phyloP scores from a whole-genome alignment of 495 filamentous ascomycete species.

The Physcia stellaris region DNA sequence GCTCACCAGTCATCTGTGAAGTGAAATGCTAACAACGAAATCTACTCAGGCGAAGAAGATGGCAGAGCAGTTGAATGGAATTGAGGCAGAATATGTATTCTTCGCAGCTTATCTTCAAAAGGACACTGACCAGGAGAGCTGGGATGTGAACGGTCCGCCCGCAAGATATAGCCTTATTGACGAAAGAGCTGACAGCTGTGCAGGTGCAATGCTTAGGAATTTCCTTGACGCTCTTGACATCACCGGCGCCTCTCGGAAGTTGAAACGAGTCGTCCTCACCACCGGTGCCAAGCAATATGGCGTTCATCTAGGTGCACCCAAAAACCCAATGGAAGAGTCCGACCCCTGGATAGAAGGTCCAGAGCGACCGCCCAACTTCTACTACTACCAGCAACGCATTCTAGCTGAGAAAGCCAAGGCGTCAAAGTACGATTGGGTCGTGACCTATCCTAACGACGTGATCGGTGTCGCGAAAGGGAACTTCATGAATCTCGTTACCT shows the following conservation, averaged over 20 bases:
- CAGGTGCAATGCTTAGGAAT: conserved; percentile 34
- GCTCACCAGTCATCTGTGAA: no score
- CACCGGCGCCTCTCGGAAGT: conserved; percentile 24
- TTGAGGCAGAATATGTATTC: conserved; percentile 33
- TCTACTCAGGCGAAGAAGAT: conserved; percentile 29
- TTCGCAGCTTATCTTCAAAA: conserved; percentile 35
- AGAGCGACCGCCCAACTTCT: conserved; percentile 23
- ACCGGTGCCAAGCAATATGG: conserved; percentile 45
- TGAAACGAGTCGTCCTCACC: conserved; percentile 39
- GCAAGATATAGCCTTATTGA: no score
- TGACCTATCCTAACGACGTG: conserved; percentile 42
- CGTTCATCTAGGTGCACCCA: conserved; percentile 34
- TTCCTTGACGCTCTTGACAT: conserved; percentile 38
- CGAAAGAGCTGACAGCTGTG: no score
- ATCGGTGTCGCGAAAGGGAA: conserved; percentile 25
- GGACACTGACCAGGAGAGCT: conserved; percentile 28
- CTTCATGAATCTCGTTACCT: conserved; percentile 42
- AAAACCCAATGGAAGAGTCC: conserved; percentile 32
- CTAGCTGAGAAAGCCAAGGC: conserved; percentile 20
- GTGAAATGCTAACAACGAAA: no score
- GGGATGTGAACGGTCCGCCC: conserved; percentile 28
- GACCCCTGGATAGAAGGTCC: conserved; percentile 26
- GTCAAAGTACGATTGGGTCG: conserved; percentile 27
- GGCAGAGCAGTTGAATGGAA: conserved; percentile 24
- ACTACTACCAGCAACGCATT: conserved; percentile 31